phyloP scores from a whole-genome alignment of 805 yeast species.

The Barnettozyma pratensis region DNA sequence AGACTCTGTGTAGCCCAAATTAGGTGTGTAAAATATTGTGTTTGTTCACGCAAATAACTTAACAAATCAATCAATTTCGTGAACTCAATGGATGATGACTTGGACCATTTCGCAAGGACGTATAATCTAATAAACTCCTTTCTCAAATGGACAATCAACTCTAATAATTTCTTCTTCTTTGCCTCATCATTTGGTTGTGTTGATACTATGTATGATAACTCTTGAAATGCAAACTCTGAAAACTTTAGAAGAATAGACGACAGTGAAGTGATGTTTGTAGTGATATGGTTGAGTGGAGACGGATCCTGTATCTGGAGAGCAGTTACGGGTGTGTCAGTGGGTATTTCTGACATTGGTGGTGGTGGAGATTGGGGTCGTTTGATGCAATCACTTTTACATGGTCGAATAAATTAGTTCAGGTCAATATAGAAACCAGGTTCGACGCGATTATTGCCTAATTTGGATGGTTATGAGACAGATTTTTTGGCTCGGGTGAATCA shows the following conservation, averaged over 20 bases:
- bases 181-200: slow-evolving; percentile 54
- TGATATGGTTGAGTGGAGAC: slow-evolving; percentile 63
- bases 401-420: no score
- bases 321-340: neutral
- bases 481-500: no score
- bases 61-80: slow-evolving; percentile 77
- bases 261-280: slow-evolving; percentile 64
- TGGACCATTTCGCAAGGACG: slow-evolving; percentile 83
- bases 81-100: slow-evolving; percentile 64
- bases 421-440: no score
- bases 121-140: slow-evolving; percentile 82
- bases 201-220: slow-evolving; percentile 55
- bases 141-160: slow-evolving; percentile 64
- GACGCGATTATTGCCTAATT: neutral
- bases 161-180: slow-evolving; percentile 65
- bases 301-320: neutral
- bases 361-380: neutral
- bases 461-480: neutral
- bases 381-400: no score
- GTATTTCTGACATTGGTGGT: neutral
- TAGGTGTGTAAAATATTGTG: slow-evolving; percentile 57
- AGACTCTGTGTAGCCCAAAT: slow-evolving; percentile 64
- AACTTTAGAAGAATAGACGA: slow-evolving; percentile 53
- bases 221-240: slow-evolving; percentile 58
- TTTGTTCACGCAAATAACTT: slow-evolving; percentile 81